Evolutionary conservation across 148 eudicot species (phyloP).

Genomic region (Vaccinium darrowii): DNA sequence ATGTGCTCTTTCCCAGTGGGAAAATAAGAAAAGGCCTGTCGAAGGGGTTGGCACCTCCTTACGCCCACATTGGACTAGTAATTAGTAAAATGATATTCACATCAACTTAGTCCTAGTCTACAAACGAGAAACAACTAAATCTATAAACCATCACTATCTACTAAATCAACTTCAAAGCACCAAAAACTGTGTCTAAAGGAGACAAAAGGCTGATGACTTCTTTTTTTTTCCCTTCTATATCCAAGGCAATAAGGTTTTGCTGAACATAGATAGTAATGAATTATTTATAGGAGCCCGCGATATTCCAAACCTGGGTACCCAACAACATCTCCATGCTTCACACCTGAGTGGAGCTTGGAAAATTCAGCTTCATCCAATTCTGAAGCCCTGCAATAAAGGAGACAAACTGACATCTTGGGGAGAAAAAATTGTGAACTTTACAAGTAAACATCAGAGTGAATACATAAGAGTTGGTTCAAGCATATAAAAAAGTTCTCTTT

Average conservation of each 20-base stretch:
- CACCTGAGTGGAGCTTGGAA: conserved; percentile 59
- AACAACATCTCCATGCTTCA: conserved; percentile 87
- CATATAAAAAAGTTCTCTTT: not conserved
- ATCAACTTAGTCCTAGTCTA: not conserved
- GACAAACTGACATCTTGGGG: not conserved
- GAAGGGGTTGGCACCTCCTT: not conserved
- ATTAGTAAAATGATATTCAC: not conserved
- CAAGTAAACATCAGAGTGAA: not conserved
- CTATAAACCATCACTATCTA: not conserved
- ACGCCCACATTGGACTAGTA: not conserved
- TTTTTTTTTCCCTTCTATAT: not conserved
- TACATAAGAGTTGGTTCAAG: not conserved
- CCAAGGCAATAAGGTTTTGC: not conserved
- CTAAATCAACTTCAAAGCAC: not conserved
- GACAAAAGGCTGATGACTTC: not conserved
- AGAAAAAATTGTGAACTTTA: not conserved
- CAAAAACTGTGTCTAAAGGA: not conserved
- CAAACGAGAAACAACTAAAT: not conserved
- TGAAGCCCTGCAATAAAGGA: conserved; percentile 44
- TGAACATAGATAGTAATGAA: not conserved
- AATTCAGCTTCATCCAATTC: conserved; percentile 73
- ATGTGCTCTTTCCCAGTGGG: not conserved
- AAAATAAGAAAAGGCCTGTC: not conserved
- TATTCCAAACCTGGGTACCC: conserved; percentile 77
- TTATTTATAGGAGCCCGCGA: not conserved